Evolutionary conservation across 176 grass and related monocot species (phyloP), one percentile per base, ranked within the genome.

Genomic region (Eragrostis curvula): DNA sequence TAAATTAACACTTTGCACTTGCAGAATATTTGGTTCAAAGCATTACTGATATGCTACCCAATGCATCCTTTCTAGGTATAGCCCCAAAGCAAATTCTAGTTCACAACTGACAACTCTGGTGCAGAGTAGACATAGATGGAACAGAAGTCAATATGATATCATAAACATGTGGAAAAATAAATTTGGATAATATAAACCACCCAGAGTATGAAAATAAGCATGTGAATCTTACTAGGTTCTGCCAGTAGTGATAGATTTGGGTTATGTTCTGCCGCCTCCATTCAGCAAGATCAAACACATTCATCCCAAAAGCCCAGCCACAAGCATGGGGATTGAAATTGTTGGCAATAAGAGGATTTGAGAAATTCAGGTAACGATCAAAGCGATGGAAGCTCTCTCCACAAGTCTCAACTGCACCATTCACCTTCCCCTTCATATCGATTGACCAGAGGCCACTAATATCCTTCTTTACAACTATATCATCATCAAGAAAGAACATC

Each of bases 221-320:
- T 71, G 23, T 20, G 32, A 69, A 62, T 86, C 82, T 89, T 92
- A 97, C 92, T 85, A 91, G 85, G 64, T 91, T 89, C 77, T 93
- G 92, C 90, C 92, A 94, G 15, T 46, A 83, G 78, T 94, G 92
- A 85, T 97, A 93, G 40, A 89, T 87, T 60, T 90, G 45, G 8
- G 92, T 97, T 58, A 97, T 87, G 62, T 92, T 92, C 74, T 97
- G 90, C 73, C 40, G 64, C 74, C 88, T 94, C 95, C 95, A 97
- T 83, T 94, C 92, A 72, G 75, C 81, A 77, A 97, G 81, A 90
- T 97, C 90, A 77, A 97, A 94, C 3, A 97, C 71, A 86, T 97
- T 94, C 95, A 97, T 94, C 84, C 94, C 94, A 79, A 91, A 97
- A 74, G 94, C 94, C 94, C 94, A 97, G 48, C 87, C 83, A 79